A percentile compares a stretch with the other conserved stretches of the same genome.
phyloP scores from a whole-genome alignment of 164 flowering plant species.

The Vitis rupestris region DNA sequence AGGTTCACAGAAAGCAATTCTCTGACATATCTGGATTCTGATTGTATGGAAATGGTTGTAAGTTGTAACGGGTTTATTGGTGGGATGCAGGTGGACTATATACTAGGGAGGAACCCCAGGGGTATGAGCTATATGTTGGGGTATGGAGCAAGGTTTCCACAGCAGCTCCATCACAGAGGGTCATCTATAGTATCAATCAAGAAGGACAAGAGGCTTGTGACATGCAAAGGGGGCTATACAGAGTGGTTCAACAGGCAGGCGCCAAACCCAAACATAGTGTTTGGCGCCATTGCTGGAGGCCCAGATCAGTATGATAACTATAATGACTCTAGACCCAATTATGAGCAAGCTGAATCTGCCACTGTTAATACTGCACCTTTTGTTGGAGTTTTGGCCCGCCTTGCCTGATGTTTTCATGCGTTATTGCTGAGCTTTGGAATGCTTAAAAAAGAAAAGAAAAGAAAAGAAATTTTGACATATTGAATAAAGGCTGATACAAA shows the following conservation, averaged over 20 bases:
- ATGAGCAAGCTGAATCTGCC: constrained; percentile 72
- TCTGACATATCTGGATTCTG: too few species aligned
- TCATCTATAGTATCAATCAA: constrained; percentile 32
- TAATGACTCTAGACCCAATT: constrained; percentile 51
- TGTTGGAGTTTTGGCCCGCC: constrained; percentile 62
- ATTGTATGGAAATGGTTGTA: too few species aligned
- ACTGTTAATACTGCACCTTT: constrained; percentile 72
- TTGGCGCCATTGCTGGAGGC: constrained; percentile 10
- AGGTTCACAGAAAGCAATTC: too few species aligned
- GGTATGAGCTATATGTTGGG: constrained; percentile 70
- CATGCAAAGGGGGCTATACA: neutral
- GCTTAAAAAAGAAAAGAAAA: too few species aligned
- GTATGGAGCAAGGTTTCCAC: constrained; percentile 53
- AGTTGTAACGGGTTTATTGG: too few species aligned
- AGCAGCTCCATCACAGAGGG: constrained; percentile 68
- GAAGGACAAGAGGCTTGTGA: neutral
- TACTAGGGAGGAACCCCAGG: constrained; percentile 60
- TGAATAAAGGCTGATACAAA: too few species aligned
- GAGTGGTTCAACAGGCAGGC: neutral
- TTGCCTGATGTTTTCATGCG: too few species aligned
- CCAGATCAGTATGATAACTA: constrained; percentile 56
- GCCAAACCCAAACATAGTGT: constrained; percentile 10
- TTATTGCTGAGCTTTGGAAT: too few species aligned
- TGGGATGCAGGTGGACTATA: constrained; percentile 53
- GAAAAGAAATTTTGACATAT: too few species aligned